phyloP scores from a whole-genome alignment of 106 monocot genomes.

The Acorus gramineus region DNA sequence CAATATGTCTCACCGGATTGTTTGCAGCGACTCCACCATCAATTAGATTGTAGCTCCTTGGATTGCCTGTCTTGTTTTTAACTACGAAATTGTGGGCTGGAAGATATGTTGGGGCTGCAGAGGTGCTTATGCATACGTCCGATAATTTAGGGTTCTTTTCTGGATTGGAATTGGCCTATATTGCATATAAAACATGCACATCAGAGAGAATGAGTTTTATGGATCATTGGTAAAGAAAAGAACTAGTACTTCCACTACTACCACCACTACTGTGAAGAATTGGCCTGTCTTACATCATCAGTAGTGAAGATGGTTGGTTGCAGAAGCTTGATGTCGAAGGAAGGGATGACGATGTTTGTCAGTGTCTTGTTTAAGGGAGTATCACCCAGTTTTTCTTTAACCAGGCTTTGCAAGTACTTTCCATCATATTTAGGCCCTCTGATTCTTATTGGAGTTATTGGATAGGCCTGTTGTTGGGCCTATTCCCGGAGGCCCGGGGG shows the following conservation, averaged over 20 bases:
- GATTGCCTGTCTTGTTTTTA: not conserved
- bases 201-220: too few relatives aligned
- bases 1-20: not conserved
- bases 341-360: slow-evolving; percentile 20
- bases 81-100: slow-evolving; percentile 3
- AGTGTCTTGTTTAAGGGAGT: slow-evolving; percentile 4
- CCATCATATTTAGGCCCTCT: slow-evolving; percentile 5
- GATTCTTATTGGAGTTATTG: too few relatives aligned
- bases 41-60: not conserved
- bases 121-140: slow-evolving; percentile 5
- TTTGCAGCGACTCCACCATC: slow-evolving; percentile 5
- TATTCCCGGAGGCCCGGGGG: too few relatives aligned
- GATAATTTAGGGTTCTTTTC: slow-evolving; percentile 1
- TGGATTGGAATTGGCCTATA: not conserved
- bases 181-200: too few relatives aligned
- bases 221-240: too few relatives aligned
- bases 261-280: too few relatives aligned
- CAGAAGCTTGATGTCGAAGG: slow-evolving; percentile 20
- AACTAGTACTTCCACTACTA: too few relatives aligned
- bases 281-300: slow-evolving; percentile 7
- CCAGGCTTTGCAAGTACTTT: slow-evolving; percentile 13
- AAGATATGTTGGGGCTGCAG: not conserved
- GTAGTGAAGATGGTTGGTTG: slow-evolving; percentile 26
- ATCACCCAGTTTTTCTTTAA: not conserved
- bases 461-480: too few relatives aligned